Conservation (phyloP, 257 asterid species). For the Solanum chiquidenum region DNA sequence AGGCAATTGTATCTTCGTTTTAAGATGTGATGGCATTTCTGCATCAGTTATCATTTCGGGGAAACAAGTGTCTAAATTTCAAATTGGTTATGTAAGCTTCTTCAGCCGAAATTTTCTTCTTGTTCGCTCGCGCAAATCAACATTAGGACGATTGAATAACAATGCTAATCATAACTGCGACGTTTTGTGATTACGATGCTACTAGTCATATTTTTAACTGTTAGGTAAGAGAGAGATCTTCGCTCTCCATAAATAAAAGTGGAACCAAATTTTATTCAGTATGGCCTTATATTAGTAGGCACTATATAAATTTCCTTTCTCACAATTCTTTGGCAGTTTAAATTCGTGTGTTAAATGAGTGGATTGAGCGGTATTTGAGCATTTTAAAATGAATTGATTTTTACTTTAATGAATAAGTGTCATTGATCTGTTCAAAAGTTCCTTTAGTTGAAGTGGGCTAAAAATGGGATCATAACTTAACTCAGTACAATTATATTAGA, state of each 20-base stretch:
- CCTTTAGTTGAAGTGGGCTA: background rate
- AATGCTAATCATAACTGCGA: background rate
- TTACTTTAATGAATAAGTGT: background rate
- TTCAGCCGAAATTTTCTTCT: background rate
- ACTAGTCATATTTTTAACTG: background rate
- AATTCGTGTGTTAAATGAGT: background rate
- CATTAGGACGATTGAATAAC: background rate
- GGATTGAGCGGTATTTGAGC: background rate
- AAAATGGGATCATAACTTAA: background rate
- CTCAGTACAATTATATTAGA: background rate
- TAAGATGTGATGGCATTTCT: background rate
- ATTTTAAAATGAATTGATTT: too few relatives aligned
- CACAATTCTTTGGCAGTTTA: background rate
- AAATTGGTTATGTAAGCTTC: background rate
- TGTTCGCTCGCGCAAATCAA: background rate
- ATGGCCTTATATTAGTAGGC: background rate
- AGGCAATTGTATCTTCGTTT: background rate
- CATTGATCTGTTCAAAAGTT: background rate
- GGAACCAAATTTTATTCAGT: background rate
- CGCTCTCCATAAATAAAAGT: background rate
- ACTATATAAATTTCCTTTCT: background rate
- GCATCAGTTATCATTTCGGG: background rate
- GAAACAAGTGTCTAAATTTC: background rate
- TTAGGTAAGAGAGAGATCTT: background rate
- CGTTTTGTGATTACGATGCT: background rate